These are phyloP conservation scores for Carallia pectinifolia DNA, from an alignment of 345 rosid species.

Conservation along the genomic window DNA sequence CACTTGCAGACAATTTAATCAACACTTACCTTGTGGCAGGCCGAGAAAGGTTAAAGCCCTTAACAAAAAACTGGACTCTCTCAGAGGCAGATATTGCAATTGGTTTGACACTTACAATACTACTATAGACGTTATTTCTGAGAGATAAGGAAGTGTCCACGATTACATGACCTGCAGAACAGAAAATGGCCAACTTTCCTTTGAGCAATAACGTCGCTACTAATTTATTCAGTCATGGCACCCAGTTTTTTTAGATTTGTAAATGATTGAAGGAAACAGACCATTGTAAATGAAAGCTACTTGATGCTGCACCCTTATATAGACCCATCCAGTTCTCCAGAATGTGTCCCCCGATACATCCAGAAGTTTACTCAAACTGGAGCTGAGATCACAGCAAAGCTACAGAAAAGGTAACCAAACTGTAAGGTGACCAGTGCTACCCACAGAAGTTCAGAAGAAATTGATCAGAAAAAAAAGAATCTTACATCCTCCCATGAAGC, in stretches of 20 bases:
- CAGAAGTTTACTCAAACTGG: constrained; percentile 78
- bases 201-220: neutral
- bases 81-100: constrained; percentile 66
- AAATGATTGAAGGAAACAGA: constrained; percentile 31
- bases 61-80: constrained; percentile 62
- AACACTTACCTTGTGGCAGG: constrained; percentile 62
- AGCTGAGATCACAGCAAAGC: constrained; percentile 71
- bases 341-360: constrained; percentile 68
- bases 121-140: constrained; percentile 52
- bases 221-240: constrained; percentile 11
- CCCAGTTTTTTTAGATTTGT: neutral
- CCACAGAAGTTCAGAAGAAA: constrained; percentile 5
- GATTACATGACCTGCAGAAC: constrained; percentile 75
- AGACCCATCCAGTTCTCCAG: constrained; percentile 94
- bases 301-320: constrained; percentile 69
- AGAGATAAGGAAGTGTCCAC: constrained; percentile 66
- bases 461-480: constrained; percentile 17
- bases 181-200: constrained; percentile 11
- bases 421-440: constrained; percentile 17
- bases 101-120: constrained; percentile 68
- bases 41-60: constrained; percentile 72
- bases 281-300: constrained; percentile 77
- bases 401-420: constrained; percentile 33
- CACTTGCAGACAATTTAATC: neutral
- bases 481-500: constrained; percentile 93